Evolutionary conservation across 208 protist genomes (phyloP), one percentile per base, ranked within the genome.

Genomic region (Acanthamoeba lenticulata): DNA sequence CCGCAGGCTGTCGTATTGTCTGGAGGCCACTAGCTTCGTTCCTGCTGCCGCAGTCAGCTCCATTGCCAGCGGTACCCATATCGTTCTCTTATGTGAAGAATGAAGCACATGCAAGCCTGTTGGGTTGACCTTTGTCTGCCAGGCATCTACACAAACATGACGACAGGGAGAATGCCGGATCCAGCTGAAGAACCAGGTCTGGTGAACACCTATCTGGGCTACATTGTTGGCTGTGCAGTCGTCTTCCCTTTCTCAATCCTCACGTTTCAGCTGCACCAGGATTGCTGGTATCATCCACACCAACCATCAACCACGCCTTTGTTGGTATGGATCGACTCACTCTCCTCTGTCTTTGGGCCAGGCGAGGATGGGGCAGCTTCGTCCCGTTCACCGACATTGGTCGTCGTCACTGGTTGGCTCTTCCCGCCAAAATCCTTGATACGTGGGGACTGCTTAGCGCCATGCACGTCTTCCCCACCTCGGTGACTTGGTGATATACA

Each of bases 321-420:
- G 6, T 79, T 44, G 67, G 40, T 3, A 44, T 44, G 6, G 9
- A 24, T 27, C 38, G 4, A 79, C 67, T 44, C n/a, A 5, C 7
- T 79, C 38, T 79, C n/a, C 21, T 72, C 19, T 57, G 19, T 57
- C 13, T 60, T 60, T 60, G 67, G 6, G 17, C 6, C 67, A 79
- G 67, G 67, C 67, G 67, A 42, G 67, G 67, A 40, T 79, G 67
- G 67, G 38, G 24, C 67, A 79, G 67, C 67, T 32, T 79, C 34
- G 38, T 4, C 67, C 67, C 67, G 9, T 79, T 79, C 67, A 79
- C 67, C 2, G 67, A 36, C 2, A 9, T 79, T 5, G 67, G 67
- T 6, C 24, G 24, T 79, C 36, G 29, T 24, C 67, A 79, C 29
- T 79, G 67, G 67, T 24, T 15, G 24, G 67, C 34, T 79, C 67